phyloP scores from a whole-genome alignment of 1,139 yeast genomes.

The Spathaspora sp. region DNA sequence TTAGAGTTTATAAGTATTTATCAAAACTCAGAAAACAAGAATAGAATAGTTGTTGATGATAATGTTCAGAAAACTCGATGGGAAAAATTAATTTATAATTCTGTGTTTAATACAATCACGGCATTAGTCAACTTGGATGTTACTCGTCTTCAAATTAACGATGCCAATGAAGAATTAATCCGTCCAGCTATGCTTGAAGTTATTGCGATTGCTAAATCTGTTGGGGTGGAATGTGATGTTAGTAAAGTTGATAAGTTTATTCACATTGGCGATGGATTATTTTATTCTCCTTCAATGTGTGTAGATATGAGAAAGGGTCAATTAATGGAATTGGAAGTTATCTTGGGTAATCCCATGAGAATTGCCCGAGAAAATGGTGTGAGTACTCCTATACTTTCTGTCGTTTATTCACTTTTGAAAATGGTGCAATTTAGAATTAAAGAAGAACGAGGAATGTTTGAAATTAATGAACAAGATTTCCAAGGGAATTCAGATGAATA shows the following conservation, averaged over 20 bases:
- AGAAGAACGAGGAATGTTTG: slow-evolving; percentile 50
- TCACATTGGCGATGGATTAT: slow-evolving; percentile 61
- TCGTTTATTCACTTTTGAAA: slow-evolving; percentile 57
- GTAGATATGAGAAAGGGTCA: slow-evolving; percentile 70
- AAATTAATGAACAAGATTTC: slow-evolving; percentile 27
- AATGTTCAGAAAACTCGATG: slow-evolving; percentile 60
- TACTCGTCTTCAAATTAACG: slow-evolving; percentile 56
- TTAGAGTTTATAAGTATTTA: slow-evolving; percentile 52
- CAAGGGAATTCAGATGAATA: slow-evolving; percentile 30
- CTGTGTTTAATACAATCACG: slow-evolving; percentile 63
- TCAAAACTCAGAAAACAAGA: slow-evolving; percentile 38
- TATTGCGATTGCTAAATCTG: slow-evolving; percentile 58
- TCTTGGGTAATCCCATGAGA: slow-evolving; percentile 68
- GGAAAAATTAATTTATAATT: slow-evolving; percentile 72
- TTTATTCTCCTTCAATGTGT: slow-evolving; percentile 72
- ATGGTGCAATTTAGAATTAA: slow-evolving; percentile 60
- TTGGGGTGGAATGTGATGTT: slow-evolving; percentile 53
- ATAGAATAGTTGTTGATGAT: slow-evolving; percentile 44
- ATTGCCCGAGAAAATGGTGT: slow-evolving; percentile 57
- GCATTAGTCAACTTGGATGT: slow-evolving; percentile 53
- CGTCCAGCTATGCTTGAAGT: slow-evolving; percentile 70
- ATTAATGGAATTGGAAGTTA: slow-evolving; percentile 68
- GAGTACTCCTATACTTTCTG: slow-evolving; percentile 55
- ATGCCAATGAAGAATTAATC: slow-evolving; percentile 49
- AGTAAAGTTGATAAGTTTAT: slow-evolving; percentile 46